Evolutionary conservation across 768 basidiomycete genomes (phyloP), one percentile per base, ranked within the genome.

Genomic region (Hygrocybe coccinea): DNA sequence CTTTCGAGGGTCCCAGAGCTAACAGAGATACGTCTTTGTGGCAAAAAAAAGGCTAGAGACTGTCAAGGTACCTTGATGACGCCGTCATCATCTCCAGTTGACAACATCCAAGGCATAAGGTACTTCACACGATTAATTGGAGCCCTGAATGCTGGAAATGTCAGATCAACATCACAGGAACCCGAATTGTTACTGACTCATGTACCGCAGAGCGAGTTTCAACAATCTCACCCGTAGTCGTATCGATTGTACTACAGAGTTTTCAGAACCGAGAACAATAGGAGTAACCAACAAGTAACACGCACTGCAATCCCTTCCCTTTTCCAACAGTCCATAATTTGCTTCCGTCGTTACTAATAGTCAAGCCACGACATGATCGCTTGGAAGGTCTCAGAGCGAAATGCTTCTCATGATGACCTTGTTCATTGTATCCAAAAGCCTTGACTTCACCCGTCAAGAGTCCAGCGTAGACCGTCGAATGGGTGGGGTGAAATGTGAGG

Each of bases 1-100:
- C 64, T 84, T 79, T 56, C 93, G 77, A 19, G 89, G 84, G 67
- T 97, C 94, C 94, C 94, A 97, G 22, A 97, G 78, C 94, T 97
- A 62, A 41, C 45, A n/a, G 57, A 46, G 22, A 7, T 34, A 48
- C 17, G 46, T 51, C 37, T 39, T 49, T 11, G 37, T 50, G 35
- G 12, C 17, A 52, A 43, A 55, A 33, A 24, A 19, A 46, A 46
- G n/a, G 38, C 58, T 25, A 60, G 15, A 44, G 17, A 41, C 35
- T 11, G 15, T 24, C 17, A 14, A 51, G 75, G 50, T 50, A 90
- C 92, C 80, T 95, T 95, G 68, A 97, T 84, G 21, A 93, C 84
- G 34, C 95, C 95, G 52, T 95, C 92, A 65, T 97, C 95, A 67
- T 97, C 95, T 15, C 95, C 95, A 6, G 90, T 92, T 17, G 84